These are phyloP conservation scores for Sarocladium brachiariae DNA, from an alignment of 2,329 filamentous ascomycete species.

Conservation along the genomic window DNA sequence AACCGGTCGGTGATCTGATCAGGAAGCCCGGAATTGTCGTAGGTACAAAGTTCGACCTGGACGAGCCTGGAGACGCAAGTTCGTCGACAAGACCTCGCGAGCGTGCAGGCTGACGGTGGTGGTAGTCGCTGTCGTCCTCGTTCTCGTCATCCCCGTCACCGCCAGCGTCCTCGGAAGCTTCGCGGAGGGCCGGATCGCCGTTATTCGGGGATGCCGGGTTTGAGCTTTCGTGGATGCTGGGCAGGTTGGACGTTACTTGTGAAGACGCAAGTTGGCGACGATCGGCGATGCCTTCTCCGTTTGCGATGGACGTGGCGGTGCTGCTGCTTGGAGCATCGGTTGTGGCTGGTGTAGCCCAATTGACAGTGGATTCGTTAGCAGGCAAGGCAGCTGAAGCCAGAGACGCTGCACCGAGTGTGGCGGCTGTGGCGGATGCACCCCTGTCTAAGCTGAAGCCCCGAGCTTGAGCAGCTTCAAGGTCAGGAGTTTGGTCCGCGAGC, in stretches of 20 bases:
- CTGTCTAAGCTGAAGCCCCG: neutral
- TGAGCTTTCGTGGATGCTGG: conserved; percentile 7
- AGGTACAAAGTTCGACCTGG: neutral
- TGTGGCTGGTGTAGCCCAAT: conserved; percentile 2
- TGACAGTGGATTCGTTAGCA: neutral
- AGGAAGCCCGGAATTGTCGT: neutral
- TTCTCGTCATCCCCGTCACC: conserved; percentile 3
- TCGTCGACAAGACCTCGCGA: neutral
- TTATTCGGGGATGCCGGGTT: neutral
- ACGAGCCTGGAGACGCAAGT: neutral
- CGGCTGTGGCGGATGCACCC: conserved; percentile 1
- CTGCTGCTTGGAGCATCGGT: neutral
- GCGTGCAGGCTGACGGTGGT: neutral
- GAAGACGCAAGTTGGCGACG: conserved; percentile 8
- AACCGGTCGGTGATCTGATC: neutral
- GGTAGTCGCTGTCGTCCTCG: conserved; percentile 4
- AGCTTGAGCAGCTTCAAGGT: neutral
- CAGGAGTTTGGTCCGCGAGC: neutral
- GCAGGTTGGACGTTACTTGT: conserved; percentile 4
- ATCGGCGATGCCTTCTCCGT: neutral
- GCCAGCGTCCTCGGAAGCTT: conserved; percentile 5
- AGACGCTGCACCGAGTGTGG: conserved; percentile 1
- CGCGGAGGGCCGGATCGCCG: neutral
- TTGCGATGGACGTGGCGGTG: conserved; percentile 3
- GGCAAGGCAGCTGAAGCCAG: neutral